Base-by-base conservation (phyloP, 441 rosid genomes). In the Mallotus repandus region DNA sequence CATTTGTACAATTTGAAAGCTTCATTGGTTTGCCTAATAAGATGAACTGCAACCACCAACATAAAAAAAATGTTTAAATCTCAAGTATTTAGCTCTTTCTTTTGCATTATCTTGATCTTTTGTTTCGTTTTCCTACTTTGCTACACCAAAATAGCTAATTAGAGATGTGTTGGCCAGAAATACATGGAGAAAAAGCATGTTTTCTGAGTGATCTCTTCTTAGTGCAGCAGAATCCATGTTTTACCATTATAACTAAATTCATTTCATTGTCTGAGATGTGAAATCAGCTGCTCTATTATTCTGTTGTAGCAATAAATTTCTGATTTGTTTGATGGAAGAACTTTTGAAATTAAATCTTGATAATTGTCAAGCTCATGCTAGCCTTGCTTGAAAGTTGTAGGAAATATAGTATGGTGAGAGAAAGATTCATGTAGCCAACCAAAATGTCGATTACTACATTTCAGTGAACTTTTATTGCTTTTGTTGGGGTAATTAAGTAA, bases 21-120 rank as follows among this genome's bases (percentile, higher is more conserved):
- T 88, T 86, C 89, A 85, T 90, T 1, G 88, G 89, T 35, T 80
- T 80, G 70, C 88, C 89, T 2, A 88, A 88, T 84, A 84, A 82
- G 81, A 68, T 57, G 46, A 69, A 71, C 18, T 48, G 29, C 62
- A 61, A 15, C 56, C 29, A 35, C 22, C 9, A 18, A 49, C 32
- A 29, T 53, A 32, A 5, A 29, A 46, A 16, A 18, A 35, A 21
- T 9, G 16, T 7, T 50, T 11, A n/a, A 16, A 61, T 38, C 35
- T 29, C n/a, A 38, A 6, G 15, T 53, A 12, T 10, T 57, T 29
- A 16, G 29, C 9, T 22, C 15, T 22, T 38, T 32, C 15, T 22
- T 38, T 32, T 18, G 15, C 32, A 18, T 25, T 19, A 16, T 58
- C 16, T 50, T 66, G 5, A 56, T 14, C 63, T 63, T 61, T 12